Evolutionary conservation across 805 yeast genomes (phyloP).

Genomic region (Cyberlindnera veronae): DNA sequence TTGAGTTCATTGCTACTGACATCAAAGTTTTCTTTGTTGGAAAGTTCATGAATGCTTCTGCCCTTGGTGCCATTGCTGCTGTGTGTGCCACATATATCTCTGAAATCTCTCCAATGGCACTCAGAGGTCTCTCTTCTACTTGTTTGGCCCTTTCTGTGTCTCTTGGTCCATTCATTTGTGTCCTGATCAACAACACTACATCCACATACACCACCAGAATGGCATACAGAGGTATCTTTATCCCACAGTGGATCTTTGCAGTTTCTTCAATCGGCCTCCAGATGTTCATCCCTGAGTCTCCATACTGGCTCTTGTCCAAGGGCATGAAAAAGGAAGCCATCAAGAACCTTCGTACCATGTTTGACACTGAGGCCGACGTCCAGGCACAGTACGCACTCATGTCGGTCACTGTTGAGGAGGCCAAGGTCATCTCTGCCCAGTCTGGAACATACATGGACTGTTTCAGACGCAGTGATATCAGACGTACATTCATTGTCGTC

Average conservation of each 20-base stretch:
- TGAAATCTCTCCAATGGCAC: constrained; percentile 38
- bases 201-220: constrained; percentile 21
- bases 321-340: constrained; percentile 34
- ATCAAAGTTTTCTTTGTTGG: constrained; percentile 38
- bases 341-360: constrained; percentile 27
- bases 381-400: constrained; percentile 32
- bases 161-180: constrained; percentile 37
- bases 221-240: constrained; percentile 37
- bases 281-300: constrained; percentile 41
- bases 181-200: constrained; percentile 28
- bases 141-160: constrained; percentile 37
- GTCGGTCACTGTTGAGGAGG: constrained; percentile 29
- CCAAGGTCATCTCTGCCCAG: constrained; percentile 26
- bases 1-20: constrained; percentile 37
- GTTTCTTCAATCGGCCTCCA: constrained; percentile 28
- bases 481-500: constrained; percentile 38
- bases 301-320: constrained; percentile 39
- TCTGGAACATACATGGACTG: constrained; percentile 37
- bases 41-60: constrained; percentile 6
- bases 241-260: constrained; percentile 22
- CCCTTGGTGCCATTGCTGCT: constrained; percentile 36
- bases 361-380: constrained; percentile 17
- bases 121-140: constrained; percentile 32
- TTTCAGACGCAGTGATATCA: constrained; percentile 38
- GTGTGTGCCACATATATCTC: constrained; percentile 36